Conservation (phyloP, 2,329 filamentous ascomycete genomes). For the Alternaria triticina region DNA sequence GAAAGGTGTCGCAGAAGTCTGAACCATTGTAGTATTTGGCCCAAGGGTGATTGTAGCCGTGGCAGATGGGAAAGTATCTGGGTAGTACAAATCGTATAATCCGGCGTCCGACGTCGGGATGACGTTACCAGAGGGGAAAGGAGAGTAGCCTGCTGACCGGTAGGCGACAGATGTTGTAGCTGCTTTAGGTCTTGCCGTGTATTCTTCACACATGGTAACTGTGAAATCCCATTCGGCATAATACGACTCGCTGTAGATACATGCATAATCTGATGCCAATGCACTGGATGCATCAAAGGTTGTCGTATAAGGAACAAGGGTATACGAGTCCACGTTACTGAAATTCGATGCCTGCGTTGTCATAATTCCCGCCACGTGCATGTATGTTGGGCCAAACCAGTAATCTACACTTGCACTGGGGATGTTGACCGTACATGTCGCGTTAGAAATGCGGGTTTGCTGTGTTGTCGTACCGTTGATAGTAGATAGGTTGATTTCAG, state of each 20-base stretch:
- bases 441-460: slow-evolving; percentile 17
- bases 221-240: slow-evolving; percentile 30
- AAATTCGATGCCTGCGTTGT: slow-evolving; percentile 23
- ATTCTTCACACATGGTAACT: slow-evolving; percentile 27
- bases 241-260: slow-evolving; percentile 28
- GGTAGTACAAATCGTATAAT: slow-evolving; percentile 21
- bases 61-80: slow-evolving; percentile 21
- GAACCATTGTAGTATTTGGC: slow-evolving; percentile 28
- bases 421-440: slow-evolving; percentile 43
- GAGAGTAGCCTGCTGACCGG: slow-evolving; percentile 23
- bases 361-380: slow-evolving; percentile 26
- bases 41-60: slow-evolving; percentile 32
- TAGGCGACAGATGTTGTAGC: slow-evolving; percentile 39
- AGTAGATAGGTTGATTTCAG: neutral
- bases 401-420: slow-evolving; percentile 41
- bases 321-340: slow-evolving; percentile 22
- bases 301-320: slow-evolving; percentile 26
- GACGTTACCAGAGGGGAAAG: slow-evolving; percentile 29
- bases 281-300: slow-evolving; percentile 37
- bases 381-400: slow-evolving; percentile 43
- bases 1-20: slow-evolving; percentile 49
- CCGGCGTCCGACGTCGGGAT: slow-evolving; percentile 24
- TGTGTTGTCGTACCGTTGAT: neutral
- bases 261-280: slow-evolving; percentile 28
- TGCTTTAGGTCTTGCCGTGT: slow-evolving; percentile 40